Conservation (phyloP, 352 stramenopile genomes). For the Pythium vanterpoolii region DNA sequence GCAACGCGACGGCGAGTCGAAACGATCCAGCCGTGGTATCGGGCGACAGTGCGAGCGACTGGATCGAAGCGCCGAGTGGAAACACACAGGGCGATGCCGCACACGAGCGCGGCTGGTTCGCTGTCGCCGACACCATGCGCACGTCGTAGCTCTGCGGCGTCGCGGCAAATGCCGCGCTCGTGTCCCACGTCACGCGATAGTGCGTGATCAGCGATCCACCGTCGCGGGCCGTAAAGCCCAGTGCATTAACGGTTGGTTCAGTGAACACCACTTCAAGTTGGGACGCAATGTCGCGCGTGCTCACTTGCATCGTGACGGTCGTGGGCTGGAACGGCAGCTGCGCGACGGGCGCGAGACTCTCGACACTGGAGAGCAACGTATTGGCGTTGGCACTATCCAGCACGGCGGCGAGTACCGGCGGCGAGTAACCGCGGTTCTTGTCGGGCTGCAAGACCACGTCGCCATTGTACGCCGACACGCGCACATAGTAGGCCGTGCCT, state of each 20-base stretch:
- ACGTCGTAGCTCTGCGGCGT: constrained; percentile 47
- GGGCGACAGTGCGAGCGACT: constrained; percentile 82
- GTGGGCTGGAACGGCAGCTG: constrained; percentile 71
- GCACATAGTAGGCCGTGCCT: constrained; percentile 83
- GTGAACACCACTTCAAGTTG: constrained; percentile 79
- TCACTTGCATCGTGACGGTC: constrained; percentile 72
- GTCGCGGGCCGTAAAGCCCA: constrained; percentile 53
- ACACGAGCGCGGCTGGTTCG: constrained; percentile 29
- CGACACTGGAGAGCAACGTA: constrained; percentile 13
- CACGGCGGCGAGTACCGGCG: constrained; percentile 48
- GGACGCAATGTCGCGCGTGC: constrained; percentile 61
- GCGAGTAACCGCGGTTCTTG: constrained; percentile 52
- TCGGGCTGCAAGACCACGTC: constrained; percentile 23
- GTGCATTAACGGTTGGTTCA: constrained; percentile 61
- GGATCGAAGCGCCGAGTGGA: constrained; percentile 90
- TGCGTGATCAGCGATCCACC: constrained; percentile 54
- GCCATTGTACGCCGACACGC: constrained; percentile 89
- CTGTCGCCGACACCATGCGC: constrained; percentile 34
- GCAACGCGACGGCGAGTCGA: constrained; percentile 39
- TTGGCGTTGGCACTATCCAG: constrained; percentile 24
- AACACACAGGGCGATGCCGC: constrained; percentile 63
- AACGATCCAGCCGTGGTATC: constrained; percentile 64
- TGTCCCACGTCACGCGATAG: constrained; percentile 68
- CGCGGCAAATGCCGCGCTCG: constrained; percentile 34
- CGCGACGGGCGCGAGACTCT: constrained; percentile 39